Conservation (phyloP, 441 rosid species). For the Syzygium syzygioides region DNA sequence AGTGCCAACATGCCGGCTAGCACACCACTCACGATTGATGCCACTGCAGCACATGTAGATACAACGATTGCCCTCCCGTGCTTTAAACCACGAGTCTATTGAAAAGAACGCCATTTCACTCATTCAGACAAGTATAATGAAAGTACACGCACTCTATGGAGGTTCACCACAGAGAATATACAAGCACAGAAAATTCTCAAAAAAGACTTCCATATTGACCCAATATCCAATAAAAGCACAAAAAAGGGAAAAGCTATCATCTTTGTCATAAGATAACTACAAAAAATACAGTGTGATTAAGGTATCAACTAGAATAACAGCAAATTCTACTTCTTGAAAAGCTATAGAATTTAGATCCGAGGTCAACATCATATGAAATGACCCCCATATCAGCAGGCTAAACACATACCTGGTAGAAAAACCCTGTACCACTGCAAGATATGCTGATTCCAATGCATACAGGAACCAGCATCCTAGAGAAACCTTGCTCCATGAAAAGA, state of each 20-base stretch:
- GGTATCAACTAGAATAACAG: neutral
- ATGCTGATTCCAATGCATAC: constrained; percentile 78
- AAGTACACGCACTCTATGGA: neutral
- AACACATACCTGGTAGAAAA: constrained; percentile 76
- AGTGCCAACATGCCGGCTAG: constrained; percentile 92
- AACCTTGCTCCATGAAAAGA: constrained; percentile 86
- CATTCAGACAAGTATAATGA: neutral
- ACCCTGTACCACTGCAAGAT: constrained; percentile 86
- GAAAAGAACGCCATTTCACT: constrained; percentile 1
- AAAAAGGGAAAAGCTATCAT: neutral
- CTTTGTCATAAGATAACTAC: neutral
- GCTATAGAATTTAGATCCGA: neutral
- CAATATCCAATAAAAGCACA: neutral
- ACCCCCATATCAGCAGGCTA: neutral
- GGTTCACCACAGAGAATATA: neutral
- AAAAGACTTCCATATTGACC: neutral
- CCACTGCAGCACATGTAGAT: constrained; percentile 94
- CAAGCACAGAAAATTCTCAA: neutral
- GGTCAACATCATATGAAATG: neutral
- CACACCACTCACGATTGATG: constrained; percentile 90
- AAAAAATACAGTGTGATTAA: neutral
- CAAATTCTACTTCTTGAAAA: neutral
- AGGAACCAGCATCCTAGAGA: constrained; percentile 63
- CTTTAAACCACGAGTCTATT: constrained; percentile 86
- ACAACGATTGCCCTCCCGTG: constrained; percentile 95